phyloP scores from a whole-genome alignment of 495 filamentous ascomycete genomes.

The Lophiostoma macrostomum region DNA sequence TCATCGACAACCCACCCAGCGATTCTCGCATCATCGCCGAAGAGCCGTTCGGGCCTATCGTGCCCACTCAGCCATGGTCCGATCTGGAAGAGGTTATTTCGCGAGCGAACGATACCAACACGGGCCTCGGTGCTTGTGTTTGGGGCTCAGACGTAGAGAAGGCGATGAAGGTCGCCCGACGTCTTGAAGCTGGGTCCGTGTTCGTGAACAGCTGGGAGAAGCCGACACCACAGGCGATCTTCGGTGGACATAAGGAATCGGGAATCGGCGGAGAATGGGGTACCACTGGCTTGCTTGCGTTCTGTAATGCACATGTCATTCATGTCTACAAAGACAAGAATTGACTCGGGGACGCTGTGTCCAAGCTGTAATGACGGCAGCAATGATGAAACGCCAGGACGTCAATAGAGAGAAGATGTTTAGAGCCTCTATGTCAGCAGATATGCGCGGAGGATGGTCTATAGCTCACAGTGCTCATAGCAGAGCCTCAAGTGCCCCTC shows the following conservation, averaged over 20 bases:
- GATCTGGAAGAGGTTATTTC: slow-evolving; percentile 52
- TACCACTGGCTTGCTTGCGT: slow-evolving; percentile 55
- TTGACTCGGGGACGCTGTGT: too few species aligned
- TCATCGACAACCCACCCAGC: slow-evolving; percentile 59
- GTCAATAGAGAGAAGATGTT: too few species aligned
- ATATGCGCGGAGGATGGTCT: too few species aligned
- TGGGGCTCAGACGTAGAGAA: slow-evolving; percentile 49
- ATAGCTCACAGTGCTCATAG: too few species aligned
- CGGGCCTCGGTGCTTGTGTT: slow-evolving; percentile 51
- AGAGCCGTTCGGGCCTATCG: slow-evolving; percentile 51
- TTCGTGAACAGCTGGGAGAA: slow-evolving; percentile 45
- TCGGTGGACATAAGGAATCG: slow-evolving; percentile 63
- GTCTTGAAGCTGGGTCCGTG: slow-evolving; percentile 50
- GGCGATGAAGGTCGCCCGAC: slow-evolving; percentile 44
- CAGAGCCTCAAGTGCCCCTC: too few species aligned
- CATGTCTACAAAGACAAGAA: slow-evolving; percentile 45
- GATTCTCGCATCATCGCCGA: slow-evolving; percentile 49
- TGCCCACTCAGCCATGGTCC: slow-evolving; percentile 49
- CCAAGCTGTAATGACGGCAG: too few species aligned
- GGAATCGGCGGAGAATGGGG: slow-evolving; percentile 59
- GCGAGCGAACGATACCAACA: slow-evolving; percentile 48
- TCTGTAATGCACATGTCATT: slow-evolving; percentile 54
- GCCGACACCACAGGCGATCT: slow-evolving; percentile 52
- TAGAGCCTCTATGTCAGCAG: too few species aligned
- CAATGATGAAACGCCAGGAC: too few species aligned